Conservation (phyloP, 2,329 filamentous ascomycete genomes). For the Talaromyces sp. region DNA sequence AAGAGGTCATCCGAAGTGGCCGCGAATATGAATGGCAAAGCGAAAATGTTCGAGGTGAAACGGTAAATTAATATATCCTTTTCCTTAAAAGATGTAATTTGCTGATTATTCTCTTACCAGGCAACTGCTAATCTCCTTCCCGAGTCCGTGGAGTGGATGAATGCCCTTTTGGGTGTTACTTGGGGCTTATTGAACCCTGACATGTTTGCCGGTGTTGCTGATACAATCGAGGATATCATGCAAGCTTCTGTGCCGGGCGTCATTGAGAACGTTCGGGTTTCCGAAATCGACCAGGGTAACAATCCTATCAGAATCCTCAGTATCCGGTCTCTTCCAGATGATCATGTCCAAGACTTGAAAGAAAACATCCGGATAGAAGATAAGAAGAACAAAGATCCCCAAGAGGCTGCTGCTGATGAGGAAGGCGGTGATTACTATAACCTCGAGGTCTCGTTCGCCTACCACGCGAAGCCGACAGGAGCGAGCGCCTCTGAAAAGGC, state of each 20-base stretch:
- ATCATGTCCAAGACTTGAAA: slow-evolving; percentile 74
- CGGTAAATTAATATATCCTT: slow-evolving; percentile 40
- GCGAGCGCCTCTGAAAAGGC: slow-evolving; percentile 71
- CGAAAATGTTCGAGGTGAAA: slow-evolving; percentile 78
- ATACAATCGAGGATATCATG: slow-evolving; percentile 94
- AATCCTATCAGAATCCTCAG: slow-evolving; percentile 87
- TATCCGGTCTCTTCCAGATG: slow-evolving; percentile 76
- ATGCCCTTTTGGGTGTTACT: slow-evolving; percentile 73
- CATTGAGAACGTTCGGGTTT: slow-evolving; percentile 90
- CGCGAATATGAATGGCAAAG: slow-evolving; percentile 81
- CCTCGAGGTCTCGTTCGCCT: slow-evolving; percentile 81
- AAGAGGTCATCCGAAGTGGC: slow-evolving; percentile 76
- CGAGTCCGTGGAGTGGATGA: slow-evolving; percentile 95
- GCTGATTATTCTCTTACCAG: slow-evolving; percentile 29
- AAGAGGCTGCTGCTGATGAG: slow-evolving; percentile 82
- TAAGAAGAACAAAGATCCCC: slow-evolving; percentile 72
- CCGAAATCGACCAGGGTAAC: slow-evolving; percentile 88
- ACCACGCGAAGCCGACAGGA: slow-evolving; percentile 74
- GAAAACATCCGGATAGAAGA: slow-evolving; percentile 73
- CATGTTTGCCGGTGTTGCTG: slow-evolving; percentile 87
- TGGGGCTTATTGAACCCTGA: slow-evolving; percentile 95
- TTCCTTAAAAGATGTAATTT: background rate
- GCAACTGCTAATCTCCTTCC: slow-evolving; percentile 85
- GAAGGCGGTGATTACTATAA: slow-evolving; percentile 92
- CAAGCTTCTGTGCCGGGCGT: slow-evolving; percentile 85